A percentile compares a stretch with the other conserved stretches of the same genome.
These are phyloP conservation scores for Cladosporium sp. DNA, from an alignment of 2,329 filamentous ascomycete species.

Conservation along the genomic window DNA sequence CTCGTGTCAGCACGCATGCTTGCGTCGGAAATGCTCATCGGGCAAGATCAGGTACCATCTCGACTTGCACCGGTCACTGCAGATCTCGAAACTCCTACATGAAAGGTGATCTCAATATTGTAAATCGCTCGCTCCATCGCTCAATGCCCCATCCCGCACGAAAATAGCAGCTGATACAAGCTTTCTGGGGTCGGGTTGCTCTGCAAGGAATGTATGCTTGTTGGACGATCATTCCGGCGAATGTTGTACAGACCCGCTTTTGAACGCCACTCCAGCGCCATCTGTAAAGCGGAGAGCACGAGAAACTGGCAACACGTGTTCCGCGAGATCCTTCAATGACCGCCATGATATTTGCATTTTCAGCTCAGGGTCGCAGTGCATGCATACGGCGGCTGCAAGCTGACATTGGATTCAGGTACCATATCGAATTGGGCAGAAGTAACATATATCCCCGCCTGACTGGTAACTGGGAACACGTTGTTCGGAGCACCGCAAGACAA, in stretches of 20 bases:
- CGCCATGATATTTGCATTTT: neutral
- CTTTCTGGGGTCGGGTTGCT: neutral
- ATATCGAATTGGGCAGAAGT: neutral
- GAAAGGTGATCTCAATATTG: neutral
- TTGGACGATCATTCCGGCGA: neutral
- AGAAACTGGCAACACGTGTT: neutral
- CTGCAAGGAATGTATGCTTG: neutral
- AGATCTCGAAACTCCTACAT: neutral
- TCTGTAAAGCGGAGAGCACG: neutral
- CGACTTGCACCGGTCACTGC: neutral
- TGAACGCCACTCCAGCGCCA: neutral
- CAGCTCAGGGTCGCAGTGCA: neutral
- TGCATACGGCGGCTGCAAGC: conserved; percentile 2
- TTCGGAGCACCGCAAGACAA: neutral
- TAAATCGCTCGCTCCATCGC: neutral
- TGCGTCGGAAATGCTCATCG: neutral
- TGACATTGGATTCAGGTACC: conserved; percentile 7
- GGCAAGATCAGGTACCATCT: neutral
- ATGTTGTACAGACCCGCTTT: conserved; percentile 4
- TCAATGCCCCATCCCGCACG: neutral
- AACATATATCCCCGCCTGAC: neutral
- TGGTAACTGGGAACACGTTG: neutral
- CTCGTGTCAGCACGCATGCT: conserved; percentile 6
- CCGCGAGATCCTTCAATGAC: neutral
- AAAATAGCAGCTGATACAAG: conserved; percentile 1